Evolutionary conservation across 176 grass and related monocot species (phyloP).

Genomic region (Thinopyrum elongatum): DNA sequence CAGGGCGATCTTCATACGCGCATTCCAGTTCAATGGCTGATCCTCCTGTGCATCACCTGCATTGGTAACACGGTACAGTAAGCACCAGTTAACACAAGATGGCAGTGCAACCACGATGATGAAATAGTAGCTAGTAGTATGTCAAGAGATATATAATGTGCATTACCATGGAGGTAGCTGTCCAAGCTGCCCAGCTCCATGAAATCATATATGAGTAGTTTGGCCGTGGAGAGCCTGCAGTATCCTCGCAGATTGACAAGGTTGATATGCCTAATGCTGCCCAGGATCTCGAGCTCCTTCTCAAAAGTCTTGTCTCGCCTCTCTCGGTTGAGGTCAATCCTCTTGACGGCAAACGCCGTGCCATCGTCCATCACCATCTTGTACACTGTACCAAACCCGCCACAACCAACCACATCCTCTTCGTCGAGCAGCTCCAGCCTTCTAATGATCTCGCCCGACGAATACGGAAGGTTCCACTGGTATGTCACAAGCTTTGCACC

Average conservation of each 20-base stretch:
- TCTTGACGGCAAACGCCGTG: conserved; percentile 77
- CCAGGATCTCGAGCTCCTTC: conserved; percentile 90
- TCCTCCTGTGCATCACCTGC: conserved; percentile 78
- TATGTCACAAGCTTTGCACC: conserved; percentile 93
- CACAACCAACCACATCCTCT: conserved; percentile 79
- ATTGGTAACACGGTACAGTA: background rate
- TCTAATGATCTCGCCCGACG: conserved; percentile 86
- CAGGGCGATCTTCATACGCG: conserved; percentile 87
- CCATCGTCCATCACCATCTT: conserved; percentile 95
- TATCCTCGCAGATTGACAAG: conserved; percentile 92
- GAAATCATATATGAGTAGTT: conserved; percentile 88
- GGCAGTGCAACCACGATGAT: background rate
- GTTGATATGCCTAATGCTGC: conserved; percentile 94
- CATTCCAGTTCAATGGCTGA: conserved; percentile 92
- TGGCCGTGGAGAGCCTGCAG: conserved; percentile 57
- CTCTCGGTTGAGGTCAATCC: conserved; percentile 62
- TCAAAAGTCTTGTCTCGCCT: conserved; percentile 62
- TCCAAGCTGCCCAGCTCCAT: conserved; percentile 83
- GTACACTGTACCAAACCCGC: conserved; percentile 89
- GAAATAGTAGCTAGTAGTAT: background rate
- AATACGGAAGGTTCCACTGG: conserved; percentile 90
- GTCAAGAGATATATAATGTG: background rate
- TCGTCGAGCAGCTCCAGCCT: conserved; percentile 86
- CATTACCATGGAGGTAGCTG: conserved; percentile 75
- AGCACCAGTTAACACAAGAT: background rate